Conservation (phyloP, 1,284 basidiomycete species). For the Chiua sp. region DNA sequence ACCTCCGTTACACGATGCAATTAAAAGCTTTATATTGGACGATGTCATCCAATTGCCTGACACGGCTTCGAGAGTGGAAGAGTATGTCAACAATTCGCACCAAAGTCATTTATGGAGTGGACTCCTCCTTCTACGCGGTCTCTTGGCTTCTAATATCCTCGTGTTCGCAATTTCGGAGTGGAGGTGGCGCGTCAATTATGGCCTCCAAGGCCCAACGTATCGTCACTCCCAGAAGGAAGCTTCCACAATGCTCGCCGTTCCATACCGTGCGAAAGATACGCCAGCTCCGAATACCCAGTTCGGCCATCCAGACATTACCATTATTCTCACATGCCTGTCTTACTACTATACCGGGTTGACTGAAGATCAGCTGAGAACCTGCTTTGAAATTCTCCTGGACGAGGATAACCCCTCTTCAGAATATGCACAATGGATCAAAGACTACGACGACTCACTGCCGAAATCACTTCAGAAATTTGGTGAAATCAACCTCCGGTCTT, state of each 20-base stretch:
- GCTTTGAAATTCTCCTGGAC: conserved; percentile 45
- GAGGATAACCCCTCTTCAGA: conserved; percentile 47
- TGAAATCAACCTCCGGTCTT: conserved; percentile 47
- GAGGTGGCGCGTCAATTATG: conserved; percentile 57
- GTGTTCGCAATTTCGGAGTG: conserved; percentile 43
- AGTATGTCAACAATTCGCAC: conserved; percentile 10
- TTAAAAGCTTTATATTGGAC: conserved; percentile 28
- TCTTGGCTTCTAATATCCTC: conserved; percentile 47
- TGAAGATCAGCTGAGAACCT: conserved; percentile 39
- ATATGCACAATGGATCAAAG: conserved; percentile 48
- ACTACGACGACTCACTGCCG: conserved; percentile 25
- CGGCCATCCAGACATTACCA: conserved; percentile 55
- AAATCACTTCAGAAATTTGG: conserved; percentile 33
- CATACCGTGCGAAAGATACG: conserved; percentile 56
- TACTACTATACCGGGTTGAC: conserved; percentile 55
- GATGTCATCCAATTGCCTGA: conserved; percentile 6
- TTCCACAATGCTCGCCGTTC: conserved; percentile 51
- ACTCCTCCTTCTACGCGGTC: conserved; percentile 49
- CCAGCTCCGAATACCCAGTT: conserved; percentile 56
- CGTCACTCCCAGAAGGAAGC: too few species aligned
- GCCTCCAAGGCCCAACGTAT: conserved; percentile 13
- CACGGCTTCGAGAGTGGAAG: conserved; percentile 21
- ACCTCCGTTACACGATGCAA: conserved; percentile 11
- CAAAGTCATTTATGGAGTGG: conserved; percentile 31
- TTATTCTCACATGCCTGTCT: conserved; percentile 52